These are phyloP conservation scores for Hypomyces perniciosus DNA, from an alignment of 2,329 filamentous ascomycete genomes.

Conservation along the genomic window DNA sequence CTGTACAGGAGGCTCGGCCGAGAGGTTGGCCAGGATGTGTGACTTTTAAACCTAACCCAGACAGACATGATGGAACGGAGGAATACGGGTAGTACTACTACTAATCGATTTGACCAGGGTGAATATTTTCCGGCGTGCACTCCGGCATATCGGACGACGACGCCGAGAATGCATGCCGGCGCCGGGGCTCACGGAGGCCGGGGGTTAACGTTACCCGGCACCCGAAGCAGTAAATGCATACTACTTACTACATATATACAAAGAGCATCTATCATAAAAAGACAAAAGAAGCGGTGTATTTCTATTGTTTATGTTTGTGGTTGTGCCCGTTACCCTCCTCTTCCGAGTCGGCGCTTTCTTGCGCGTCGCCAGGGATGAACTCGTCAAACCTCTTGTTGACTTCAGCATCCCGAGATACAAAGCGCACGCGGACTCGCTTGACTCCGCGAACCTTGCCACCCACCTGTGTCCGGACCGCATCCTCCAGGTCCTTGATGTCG, in stretches of 20 bases:
- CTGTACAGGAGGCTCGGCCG: too few species aligned
- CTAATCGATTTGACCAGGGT: too few species aligned
- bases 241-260: not conserved
- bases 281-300: slow-evolving; percentile 11
- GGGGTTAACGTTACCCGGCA: not conserved
- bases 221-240: not conserved
- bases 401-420: slow-evolving; percentile 62
- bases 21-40: too few species aligned
- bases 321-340: slow-evolving; percentile 32
- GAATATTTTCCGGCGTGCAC: too few species aligned
- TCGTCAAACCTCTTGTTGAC: slow-evolving; percentile 65
- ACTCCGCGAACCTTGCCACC: slow-evolving; percentile 77
- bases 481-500: slow-evolving; percentile 64
- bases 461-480: slow-evolving; percentile 63
- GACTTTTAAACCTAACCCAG: too few species aligned
- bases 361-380: slow-evolving; percentile 63
- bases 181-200: too few species aligned
- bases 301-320: slow-evolving; percentile 25
- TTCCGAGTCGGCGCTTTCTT: slow-evolving; percentile 49
- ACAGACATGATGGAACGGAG: too few species aligned
- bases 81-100: too few species aligned
- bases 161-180: too few species aligned
- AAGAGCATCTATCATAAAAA: not conserved
- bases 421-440: slow-evolving; percentile 75
- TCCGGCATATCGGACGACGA: too few species aligned